Percentiles rank a stretch among this genome's conserved stretches.
Evolutionary conservation across 2,329 filamentous ascomycete species (phyloP).

Genomic region (Beauveria sp.): DNA sequence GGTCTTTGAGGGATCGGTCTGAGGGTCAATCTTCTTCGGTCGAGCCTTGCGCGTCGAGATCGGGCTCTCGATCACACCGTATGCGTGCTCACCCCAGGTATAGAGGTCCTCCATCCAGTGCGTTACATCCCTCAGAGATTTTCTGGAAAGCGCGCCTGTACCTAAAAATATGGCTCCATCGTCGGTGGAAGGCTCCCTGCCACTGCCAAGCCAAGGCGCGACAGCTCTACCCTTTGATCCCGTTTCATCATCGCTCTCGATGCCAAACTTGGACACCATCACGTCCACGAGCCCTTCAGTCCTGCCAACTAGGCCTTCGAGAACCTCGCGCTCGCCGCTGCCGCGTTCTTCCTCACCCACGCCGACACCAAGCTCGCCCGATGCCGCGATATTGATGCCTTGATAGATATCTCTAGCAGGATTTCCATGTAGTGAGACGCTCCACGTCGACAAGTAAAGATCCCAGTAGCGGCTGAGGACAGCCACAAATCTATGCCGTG

Average conservation of each 20-base stretch:
- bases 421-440: slow-evolving; percentile 83
- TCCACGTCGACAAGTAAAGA: slow-evolving; percentile 64
- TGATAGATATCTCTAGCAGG: slow-evolving; percentile 72
- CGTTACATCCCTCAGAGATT: slow-evolving; percentile 64
- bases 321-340: slow-evolving; percentile 84
- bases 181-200: slow-evolving; percentile 56
- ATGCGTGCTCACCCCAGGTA: slow-evolving; percentile 73
- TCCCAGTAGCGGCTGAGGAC: slow-evolving; percentile 79
- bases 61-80: slow-evolving; percentile 76
- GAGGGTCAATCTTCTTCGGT: slow-evolving; percentile 22
- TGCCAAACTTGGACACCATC: slow-evolving; percentile 77
- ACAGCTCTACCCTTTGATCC: slow-evolving; percentile 19
- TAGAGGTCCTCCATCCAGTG: slow-evolving; percentile 89
- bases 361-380: slow-evolving; percentile 85
- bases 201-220: slow-evolving; percentile 63
- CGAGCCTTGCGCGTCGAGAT: slow-evolving; percentile 52
- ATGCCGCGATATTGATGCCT: slow-evolving; percentile 80
- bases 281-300: slow-evolving; percentile 83
- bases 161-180: slow-evolving; percentile 87
- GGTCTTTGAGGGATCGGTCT: not conserved
- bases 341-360: slow-evolving; percentile 94
- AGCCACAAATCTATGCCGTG: slow-evolving; percentile 61
- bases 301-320: slow-evolving; percentile 76
- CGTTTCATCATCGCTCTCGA: slow-evolving; percentile 32
- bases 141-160: slow-evolving; percentile 61